A percentile compares a stretch with the other conserved stretches of the same genome.
These are phyloP conservation scores for Chloris gayana DNA, from an alignment of 176 grass and related monocot genomes.

Conservation along the genomic window DNA sequence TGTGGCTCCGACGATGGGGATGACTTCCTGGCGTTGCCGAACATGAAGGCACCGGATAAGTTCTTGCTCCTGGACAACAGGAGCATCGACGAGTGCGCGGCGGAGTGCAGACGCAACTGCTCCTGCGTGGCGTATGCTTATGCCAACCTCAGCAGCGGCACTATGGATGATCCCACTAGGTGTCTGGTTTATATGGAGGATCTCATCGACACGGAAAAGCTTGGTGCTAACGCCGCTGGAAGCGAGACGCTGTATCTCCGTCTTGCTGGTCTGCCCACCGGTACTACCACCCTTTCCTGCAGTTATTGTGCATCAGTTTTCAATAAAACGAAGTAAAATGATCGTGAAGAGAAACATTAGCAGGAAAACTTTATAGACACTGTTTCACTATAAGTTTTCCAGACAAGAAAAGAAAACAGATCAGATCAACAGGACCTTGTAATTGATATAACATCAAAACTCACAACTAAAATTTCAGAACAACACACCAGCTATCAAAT, in stretches of 20 bases:
- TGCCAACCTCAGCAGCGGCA: neutral
- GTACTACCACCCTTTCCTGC: neutral
- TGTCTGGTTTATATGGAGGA: slow-evolving; percentile 44
- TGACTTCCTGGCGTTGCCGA: neutral
- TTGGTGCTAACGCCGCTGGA: neutral
- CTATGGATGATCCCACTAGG: neutral
- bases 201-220: slow-evolving; percentile 35
- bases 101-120: slow-evolving; percentile 44
- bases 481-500: neutral
- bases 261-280: slow-evolving; percentile 7
- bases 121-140: slow-evolving; percentile 54
- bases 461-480: neutral
- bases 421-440: neutral
- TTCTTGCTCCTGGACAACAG: slow-evolving; percentile 27
- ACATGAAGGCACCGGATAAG: neutral
- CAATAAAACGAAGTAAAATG: neutral
- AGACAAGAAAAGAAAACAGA: neutral
- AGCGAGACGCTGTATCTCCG: slow-evolving; percentile 41
- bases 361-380: neutral
- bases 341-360: neutral
- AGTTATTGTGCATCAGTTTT: neutral
- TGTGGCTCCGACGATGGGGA: neutral
- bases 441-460: neutral
- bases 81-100: slow-evolving; percentile 27
- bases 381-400: neutral